Percentiles rank a stretch among this genome's conserved stretches.
phyloP scores from a whole-genome alignment of 169 alveolate species.

The Cytauxzoon felis region DNA sequence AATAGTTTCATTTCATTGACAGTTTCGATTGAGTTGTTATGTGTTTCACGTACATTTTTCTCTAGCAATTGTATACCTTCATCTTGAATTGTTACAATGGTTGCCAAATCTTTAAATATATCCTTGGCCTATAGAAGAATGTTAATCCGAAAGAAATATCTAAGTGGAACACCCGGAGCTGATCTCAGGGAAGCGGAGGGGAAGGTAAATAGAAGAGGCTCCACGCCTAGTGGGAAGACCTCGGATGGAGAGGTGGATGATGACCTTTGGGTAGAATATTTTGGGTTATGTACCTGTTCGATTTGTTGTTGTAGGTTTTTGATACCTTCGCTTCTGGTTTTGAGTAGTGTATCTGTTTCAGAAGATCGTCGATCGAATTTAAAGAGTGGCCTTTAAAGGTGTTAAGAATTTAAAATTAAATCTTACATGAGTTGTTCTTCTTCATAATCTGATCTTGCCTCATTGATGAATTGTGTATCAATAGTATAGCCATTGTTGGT shows the following conservation, averaged over 20 bases:
- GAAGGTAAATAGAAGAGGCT: no score
- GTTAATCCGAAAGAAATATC: not conserved
- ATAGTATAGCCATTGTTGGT: not conserved
- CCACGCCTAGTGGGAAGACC: no score
- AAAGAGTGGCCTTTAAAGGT: no score
- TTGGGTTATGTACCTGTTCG: conserved; percentile 10
- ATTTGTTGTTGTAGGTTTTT: conserved; percentile 28
- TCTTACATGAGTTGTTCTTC: conserved; percentile 1
- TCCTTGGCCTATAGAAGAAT: conserved; percentile 35
- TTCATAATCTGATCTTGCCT: conserved; percentile 23
- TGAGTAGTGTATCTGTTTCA: conserved; percentile 47
- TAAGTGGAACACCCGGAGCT: no score
- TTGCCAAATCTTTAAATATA: conserved; percentile 50
- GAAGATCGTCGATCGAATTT: no score
- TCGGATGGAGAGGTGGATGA: no score
- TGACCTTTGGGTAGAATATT: no score
- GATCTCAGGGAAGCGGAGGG: no score
- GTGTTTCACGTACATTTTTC: conserved; percentile 19
- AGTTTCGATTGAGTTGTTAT: conserved; percentile 29
- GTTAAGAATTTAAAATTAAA: no score
- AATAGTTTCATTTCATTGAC: conserved; percentile 16
- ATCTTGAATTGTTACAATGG: conserved; percentile 58
- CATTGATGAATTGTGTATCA: conserved; percentile 49
- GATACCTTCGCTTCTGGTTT: conserved; percentile 38
- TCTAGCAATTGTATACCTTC: conserved; percentile 51